phyloP scores from a whole-genome alignment of 2,329 filamentous ascomycete species.

The Aspergillus quadrilineatus region DNA sequence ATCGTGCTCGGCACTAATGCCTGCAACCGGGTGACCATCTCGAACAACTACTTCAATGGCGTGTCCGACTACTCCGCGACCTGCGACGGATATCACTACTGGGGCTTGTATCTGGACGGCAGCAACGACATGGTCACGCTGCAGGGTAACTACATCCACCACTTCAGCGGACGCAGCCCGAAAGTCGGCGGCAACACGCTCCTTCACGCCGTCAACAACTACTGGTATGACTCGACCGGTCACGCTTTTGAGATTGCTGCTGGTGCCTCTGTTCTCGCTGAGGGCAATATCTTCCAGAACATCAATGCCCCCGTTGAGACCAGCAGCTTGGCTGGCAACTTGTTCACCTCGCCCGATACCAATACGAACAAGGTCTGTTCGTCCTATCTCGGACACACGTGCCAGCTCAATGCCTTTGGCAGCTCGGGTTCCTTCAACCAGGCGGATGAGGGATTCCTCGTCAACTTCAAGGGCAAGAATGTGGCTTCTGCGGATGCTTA shows the following conservation, averaged over 20 bases:
- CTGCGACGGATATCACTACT: slow-evolving; percentile 61
- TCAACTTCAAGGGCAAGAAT: slow-evolving; percentile 54
- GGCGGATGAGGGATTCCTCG: slow-evolving; percentile 51
- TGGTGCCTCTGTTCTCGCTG: slow-evolving; percentile 50
- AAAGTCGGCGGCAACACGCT: slow-evolving; percentile 58
- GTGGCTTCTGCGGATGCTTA: slow-evolving; percentile 48
- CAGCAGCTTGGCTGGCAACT: slow-evolving; percentile 33
- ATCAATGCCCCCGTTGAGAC: slow-evolving; percentile 45
- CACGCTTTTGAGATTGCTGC: slow-evolving; percentile 56
- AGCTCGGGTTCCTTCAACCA: slow-evolving; percentile 35
- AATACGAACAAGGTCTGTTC: slow-evolving; percentile 45
- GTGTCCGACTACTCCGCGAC: slow-evolving; percentile 54
- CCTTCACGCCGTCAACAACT: slow-evolving; percentile 61
- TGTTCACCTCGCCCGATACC: slow-evolving; percentile 39
- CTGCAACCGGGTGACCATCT: slow-evolving; percentile 57
- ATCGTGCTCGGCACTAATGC: slow-evolving; percentile 57
- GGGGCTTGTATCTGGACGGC: slow-evolving; percentile 58
- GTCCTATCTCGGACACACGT: slow-evolving; percentile 41
- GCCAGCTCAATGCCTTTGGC: slow-evolving; percentile 53
- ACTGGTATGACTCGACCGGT: slow-evolving; percentile 55
- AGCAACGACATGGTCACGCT: slow-evolving; percentile 57
- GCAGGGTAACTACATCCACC: slow-evolving; percentile 62
- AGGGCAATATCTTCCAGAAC: slow-evolving; percentile 60
- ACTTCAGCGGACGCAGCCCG: slow-evolving; percentile 57
- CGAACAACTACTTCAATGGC: slow-evolving; percentile 61